Base-by-base conservation (phyloP, 2,329 filamentous ascomycete species). In the Graphium sp. region DNA sequence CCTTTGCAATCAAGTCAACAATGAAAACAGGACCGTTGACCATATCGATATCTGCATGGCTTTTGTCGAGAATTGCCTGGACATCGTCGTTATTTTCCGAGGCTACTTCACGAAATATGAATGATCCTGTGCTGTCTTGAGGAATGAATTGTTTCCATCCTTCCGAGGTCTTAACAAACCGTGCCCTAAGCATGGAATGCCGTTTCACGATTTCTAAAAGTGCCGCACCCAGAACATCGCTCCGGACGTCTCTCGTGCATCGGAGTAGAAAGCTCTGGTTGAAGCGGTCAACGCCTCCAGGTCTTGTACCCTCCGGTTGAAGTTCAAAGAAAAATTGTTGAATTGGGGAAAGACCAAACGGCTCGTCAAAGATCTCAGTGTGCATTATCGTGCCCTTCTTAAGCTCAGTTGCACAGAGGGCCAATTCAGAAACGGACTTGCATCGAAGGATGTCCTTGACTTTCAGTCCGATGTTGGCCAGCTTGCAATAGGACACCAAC, bases 211-310 rank as follows among this genome's bases (percentile, higher is more conserved):
- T 24, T 14, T 24, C 22, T 7, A 12, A 24, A n/a, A 24, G 15
- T n/a, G 12, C 22, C 7, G 22, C 22, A 6, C n/a, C 22, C 6
- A 24, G n/a, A 6, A 24, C 7, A 6, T n/a, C n/a, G 7, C 22
- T 14, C n/a, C n/a, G 12, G n/a, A 24, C 22, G 2, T 32, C 35
- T 11, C 38, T 43, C 5, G 45, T 40, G 6, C 60, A 26, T 1
- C 43, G 43, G 5, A 62, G 36, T 1, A 51, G 45, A 23, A 56
- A 56, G 7, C 51, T 59, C 33, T 62, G 58, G 31, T 60, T 60
- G 41, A 57, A 58, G 15, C 52, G 51, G 12, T n/a, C n/a, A n/a
- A 52, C 41, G 4, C 47, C 48, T 2, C 22, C 20, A 2, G 32
- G 28, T 5, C 32, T 34, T 13, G 50, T 38, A 0, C 37, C 34